A percentile compares a stretch with the other conserved stretches of the same genome.
These are phyloP conservation scores for Drechslera avenae DNA, from an alignment of 2,329 filamentous ascomycete genomes.

Conservation along the genomic window DNA sequence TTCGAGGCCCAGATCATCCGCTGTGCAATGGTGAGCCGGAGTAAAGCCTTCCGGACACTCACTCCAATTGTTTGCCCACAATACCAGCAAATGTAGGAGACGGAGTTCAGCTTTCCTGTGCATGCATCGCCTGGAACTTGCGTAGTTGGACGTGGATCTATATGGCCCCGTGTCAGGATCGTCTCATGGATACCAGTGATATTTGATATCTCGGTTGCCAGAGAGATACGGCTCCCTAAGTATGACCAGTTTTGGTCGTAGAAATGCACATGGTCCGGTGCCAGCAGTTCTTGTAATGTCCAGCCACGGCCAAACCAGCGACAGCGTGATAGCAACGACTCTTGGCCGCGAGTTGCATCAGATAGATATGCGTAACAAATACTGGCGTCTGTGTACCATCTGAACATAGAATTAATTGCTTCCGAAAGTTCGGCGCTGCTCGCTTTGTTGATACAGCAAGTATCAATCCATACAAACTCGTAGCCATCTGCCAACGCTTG, in stretches of 20 bases:
- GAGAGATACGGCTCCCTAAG: background rate
- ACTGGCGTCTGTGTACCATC: background rate
- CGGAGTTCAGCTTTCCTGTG: too few species aligned
- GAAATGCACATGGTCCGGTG: background rate
- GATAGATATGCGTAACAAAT: background rate
- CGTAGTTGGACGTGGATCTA: background rate
- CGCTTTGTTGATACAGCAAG: slow-evolving; percentile 2
- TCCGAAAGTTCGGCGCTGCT: slow-evolving; percentile 1
- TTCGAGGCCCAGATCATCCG: slow-evolving; percentile 15
- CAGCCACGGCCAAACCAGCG: background rate
- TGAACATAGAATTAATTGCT: slow-evolving; percentile 4
- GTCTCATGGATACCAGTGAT: background rate
- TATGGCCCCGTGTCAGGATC: background rate
- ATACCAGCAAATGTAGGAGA: too few species aligned
- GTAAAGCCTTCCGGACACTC: too few species aligned
- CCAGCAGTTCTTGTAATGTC: background rate
- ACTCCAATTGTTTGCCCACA: too few species aligned
- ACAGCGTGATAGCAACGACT: background rate
- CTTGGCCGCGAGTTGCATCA: background rate
- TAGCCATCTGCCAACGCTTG: background rate
- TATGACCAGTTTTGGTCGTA: background rate
- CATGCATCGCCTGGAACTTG: background rate
- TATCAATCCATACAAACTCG: background rate
- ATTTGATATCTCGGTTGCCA: background rate
- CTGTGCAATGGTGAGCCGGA: slow-evolving; percentile 4